A percentile compares a stretch with the other conserved stretches of the same genome.
Evolutionary conservation across 2,329 filamentous ascomycete genomes (phyloP).

Genomic region (Aspergillus tanneri): DNA sequence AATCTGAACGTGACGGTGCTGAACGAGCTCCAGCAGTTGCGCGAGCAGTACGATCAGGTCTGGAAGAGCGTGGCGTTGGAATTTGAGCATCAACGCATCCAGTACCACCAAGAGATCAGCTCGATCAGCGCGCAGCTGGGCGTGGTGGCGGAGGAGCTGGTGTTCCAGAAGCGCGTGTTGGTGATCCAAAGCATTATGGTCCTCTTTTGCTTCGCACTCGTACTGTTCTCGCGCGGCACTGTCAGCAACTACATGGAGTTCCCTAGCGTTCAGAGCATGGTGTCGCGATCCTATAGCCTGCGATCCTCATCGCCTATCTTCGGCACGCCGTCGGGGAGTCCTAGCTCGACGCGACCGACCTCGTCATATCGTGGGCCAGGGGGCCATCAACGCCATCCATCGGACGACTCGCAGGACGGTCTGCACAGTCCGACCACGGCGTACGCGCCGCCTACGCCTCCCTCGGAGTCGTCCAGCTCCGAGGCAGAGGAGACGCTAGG

Average conservation of each 20-base stretch:
- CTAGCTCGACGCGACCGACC: slow-evolving; percentile 35
- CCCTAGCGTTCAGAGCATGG: slow-evolving; percentile 48
- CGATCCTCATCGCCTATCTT: slow-evolving; percentile 38
- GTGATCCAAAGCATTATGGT: slow-evolving; percentile 88
- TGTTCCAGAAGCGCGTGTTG: slow-evolving; percentile 82
- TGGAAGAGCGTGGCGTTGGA: slow-evolving; percentile 96
- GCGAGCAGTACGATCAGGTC: slow-evolving; percentile 88
- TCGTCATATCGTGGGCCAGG: slow-evolving; percentile 30
- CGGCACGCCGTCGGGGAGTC: slow-evolving; percentile 39
- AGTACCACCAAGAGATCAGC: slow-evolving; percentile 77
- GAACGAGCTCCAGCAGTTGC: slow-evolving; percentile 72
- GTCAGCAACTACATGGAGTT: slow-evolving; percentile 47
- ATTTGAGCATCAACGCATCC: slow-evolving; percentile 81
- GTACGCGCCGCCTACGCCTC: slow-evolving; percentile 43
- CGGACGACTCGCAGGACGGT: slow-evolving; percentile 35
- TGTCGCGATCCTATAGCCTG: slow-evolving; percentile 46
- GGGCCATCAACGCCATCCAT: slow-evolving; percentile 33
- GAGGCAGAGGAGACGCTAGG: slow-evolving; percentile 20
- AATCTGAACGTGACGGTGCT: slow-evolving; percentile 85
- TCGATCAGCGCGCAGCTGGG: slow-evolving; percentile 78
- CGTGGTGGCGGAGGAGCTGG: slow-evolving; percentile 87
- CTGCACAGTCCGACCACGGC: slow-evolving; percentile 33
- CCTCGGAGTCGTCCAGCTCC: slow-evolving; percentile 28
- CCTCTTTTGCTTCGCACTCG: slow-evolving; percentile 79
- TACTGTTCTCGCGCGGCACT: slow-evolving; percentile 67